Base-by-base conservation (phyloP, 2,329 filamentous ascomycete species). In the Alternaria sp. region DNA sequence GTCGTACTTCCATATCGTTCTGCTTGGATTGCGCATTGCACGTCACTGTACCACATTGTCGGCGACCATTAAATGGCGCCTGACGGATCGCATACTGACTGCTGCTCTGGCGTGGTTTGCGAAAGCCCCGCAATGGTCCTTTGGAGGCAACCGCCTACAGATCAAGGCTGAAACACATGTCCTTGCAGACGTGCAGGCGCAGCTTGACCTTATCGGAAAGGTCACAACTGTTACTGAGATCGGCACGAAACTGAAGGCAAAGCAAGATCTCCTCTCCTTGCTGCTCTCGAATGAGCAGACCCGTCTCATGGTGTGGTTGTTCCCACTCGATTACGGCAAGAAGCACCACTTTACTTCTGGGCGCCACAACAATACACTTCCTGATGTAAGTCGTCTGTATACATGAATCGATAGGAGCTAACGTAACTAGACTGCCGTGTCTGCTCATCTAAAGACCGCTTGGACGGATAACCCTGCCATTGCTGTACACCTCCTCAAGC, bases 71-170 rank as follows among this genome's bases (percentile, higher is more conserved):
- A 89, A 91, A 73, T 96, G 92, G 90, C 89, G 91, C 63, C 84
- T 98, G 41, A 97, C 97, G 78, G 94, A 98, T 75, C 89, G 93
- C 69, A 90, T 97, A 55, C 80, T 99, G 41, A 94, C 93, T 6
- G 94, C 93, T 28, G 94, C 89, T 14, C 84, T 99, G 30, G 89
- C 87, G 65, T 99, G 96, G 96, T 99, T 99, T 80, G 88, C 86
- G 43, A 88, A 90, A 69, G 84, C 92, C 6, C 93, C 94, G 14
- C 88, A 89, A 69, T 99, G 96, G 95, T 97, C 96, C 0, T 98
- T 96, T 80, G 96, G 96, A 60, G 96, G 95, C 72, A 99, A 97
- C 76, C 88, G 92, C 53, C 83, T 99, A 15, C 96, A 99, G 77
- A 85, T 98, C 55, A 98, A 97, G 83, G 95, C 96, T 0, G 96